phyloP scores from a whole-genome alignment of 306 rosid species.

The Oemleria cerasiformis region DNA sequence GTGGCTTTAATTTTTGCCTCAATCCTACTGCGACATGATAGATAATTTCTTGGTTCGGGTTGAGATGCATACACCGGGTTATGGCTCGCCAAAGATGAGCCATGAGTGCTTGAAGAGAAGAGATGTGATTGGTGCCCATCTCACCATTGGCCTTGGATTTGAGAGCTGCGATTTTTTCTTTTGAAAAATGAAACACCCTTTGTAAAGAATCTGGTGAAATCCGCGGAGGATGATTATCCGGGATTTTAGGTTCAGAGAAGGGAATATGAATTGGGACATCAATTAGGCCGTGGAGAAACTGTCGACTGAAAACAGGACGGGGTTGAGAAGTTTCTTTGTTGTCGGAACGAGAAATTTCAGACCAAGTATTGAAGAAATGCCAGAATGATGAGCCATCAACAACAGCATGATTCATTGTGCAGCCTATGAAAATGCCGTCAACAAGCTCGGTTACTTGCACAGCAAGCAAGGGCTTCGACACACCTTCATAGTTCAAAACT shows the following conservation, averaged over 20 bases:
- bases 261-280: background rate
- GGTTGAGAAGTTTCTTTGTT: background rate
- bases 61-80: background rate
- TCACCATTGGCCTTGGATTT: conserved; percentile 35
- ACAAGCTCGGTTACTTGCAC: conserved; percentile 37
- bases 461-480: conserved; percentile 29
- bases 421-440: conserved; percentile 35
- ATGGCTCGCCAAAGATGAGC: conserved; percentile 28
- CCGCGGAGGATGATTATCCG: too few relatives aligned
- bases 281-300: background rate
- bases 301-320: background rate
- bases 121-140: conserved; percentile 14
- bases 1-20: conserved; percentile 21
- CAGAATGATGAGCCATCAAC: conserved; percentile 29
- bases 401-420: conserved; percentile 5
- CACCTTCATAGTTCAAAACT: conserved; percentile 18
- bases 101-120: conserved; percentile 39
- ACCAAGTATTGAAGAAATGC: conserved; percentile 35
- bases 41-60: background rate
- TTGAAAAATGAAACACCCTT: conserved; percentile 10
- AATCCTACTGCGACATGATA: background rate
- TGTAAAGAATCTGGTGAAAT: background rate
- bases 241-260: background rate
- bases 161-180: conserved; percentile 22
- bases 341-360: conserved; percentile 25